phyloP scores from a whole-genome alignment of 345 rosid genomes.

The Acer saccharum region DNA sequence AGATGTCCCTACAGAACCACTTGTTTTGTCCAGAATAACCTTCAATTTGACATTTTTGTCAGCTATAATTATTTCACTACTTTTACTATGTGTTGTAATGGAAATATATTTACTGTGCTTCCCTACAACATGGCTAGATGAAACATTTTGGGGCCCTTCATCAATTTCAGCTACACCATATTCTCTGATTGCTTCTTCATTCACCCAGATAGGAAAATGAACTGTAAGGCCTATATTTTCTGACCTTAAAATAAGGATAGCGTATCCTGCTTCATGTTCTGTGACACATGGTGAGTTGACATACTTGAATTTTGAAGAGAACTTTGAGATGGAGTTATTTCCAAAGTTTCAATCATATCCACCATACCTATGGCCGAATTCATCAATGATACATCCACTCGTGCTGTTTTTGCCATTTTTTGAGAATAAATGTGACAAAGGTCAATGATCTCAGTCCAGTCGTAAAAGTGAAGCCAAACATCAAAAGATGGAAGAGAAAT shows the following conservation, averaged over 20 bases:
- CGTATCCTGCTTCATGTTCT: slow-evolving; percentile 27
- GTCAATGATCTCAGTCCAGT: slow-evolving; percentile 61
- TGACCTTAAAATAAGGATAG: slow-evolving; percentile 41
- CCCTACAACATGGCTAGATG: slow-evolving; percentile 29
- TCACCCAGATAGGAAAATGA: slow-evolving; percentile 51
- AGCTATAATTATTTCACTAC: slow-evolving; percentile 41
- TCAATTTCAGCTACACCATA: slow-evolving; percentile 35
- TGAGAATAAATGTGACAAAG: slow-evolving; percentile 36
- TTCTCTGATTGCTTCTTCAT: slow-evolving; percentile 34
- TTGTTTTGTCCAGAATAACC: slow-evolving; percentile 49
- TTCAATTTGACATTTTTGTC: slow-evolving; percentile 53
- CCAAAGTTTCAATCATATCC: slow-evolving; percentile 23
- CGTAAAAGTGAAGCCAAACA: slow-evolving; percentile 65
- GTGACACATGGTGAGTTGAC: slow-evolving; percentile 30
- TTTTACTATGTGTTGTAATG: slow-evolving; percentile 46
- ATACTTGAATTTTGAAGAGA: slow-evolving; percentile 27
- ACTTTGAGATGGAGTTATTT: slow-evolving; percentile 28
- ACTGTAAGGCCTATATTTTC: slow-evolving; percentile 56
- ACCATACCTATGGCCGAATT: slow-evolving; percentile 23
- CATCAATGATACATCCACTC: slow-evolving; percentile 24
- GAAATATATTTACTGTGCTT: slow-evolving; percentile 49
- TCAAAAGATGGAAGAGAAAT: slow-evolving; percentile 72
- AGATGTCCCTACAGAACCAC: slow-evolving; percentile 42
- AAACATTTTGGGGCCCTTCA: slow-evolving; percentile 30
- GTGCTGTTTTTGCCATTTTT: slow-evolving; percentile 36